Evolutionary conservation across 148 eudicot species (phyloP).

Genomic region (Cornus controversa): DNA sequence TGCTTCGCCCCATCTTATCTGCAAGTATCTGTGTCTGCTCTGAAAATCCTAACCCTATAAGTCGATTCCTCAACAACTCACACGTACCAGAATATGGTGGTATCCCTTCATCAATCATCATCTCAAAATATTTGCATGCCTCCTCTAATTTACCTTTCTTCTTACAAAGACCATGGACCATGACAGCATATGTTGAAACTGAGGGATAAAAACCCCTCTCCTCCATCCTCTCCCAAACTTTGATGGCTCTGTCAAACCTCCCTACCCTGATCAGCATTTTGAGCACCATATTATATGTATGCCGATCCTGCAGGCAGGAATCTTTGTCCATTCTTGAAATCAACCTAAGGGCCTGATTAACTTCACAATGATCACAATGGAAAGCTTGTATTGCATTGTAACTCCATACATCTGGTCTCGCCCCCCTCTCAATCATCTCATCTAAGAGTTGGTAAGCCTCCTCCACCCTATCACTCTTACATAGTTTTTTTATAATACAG

Average conservation of each 20-base stretch:
- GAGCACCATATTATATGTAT: slow-evolving; percentile 76
- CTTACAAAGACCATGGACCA: slow-evolving; percentile 76
- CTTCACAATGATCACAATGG: slow-evolving; percentile 71
- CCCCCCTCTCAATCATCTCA: slow-evolving; percentile 59
- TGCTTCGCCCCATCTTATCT: slow-evolving; percentile 77
- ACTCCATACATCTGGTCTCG: slow-evolving; percentile 66
- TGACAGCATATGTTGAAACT: slow-evolving; percentile 71
- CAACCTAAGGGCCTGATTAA: slow-evolving; percentile 52
- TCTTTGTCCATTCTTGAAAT: slow-evolving; percentile 59
- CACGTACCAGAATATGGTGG: slow-evolving; percentile 70
- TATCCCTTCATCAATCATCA: slow-evolving; percentile 86
- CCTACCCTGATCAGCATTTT: slow-evolving; percentile 70
- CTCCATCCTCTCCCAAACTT: slow-evolving; percentile 67
- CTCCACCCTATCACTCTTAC: slow-evolving; percentile 51
- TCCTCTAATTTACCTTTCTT: slow-evolving; percentile 75
- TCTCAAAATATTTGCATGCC: slow-evolving; percentile 71
- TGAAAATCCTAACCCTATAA: slow-evolving; percentile 52
- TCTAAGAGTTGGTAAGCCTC: slow-evolving; percentile 65
- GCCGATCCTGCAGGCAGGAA: slow-evolving; percentile 52
- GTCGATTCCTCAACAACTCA: slow-evolving; percentile 60
- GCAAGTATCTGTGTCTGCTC: slow-evolving; percentile 48
- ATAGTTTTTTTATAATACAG: slow-evolving; percentile 54
- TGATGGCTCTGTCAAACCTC: slow-evolving; percentile 59
- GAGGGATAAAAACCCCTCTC: slow-evolving; percentile 55
- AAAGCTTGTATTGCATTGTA: slow-evolving; percentile 62